These are phyloP conservation scores for Volvox reticuliferus DNA, from an alignment of 139 green algal genomes.

Conservation along the genomic window DNA sequence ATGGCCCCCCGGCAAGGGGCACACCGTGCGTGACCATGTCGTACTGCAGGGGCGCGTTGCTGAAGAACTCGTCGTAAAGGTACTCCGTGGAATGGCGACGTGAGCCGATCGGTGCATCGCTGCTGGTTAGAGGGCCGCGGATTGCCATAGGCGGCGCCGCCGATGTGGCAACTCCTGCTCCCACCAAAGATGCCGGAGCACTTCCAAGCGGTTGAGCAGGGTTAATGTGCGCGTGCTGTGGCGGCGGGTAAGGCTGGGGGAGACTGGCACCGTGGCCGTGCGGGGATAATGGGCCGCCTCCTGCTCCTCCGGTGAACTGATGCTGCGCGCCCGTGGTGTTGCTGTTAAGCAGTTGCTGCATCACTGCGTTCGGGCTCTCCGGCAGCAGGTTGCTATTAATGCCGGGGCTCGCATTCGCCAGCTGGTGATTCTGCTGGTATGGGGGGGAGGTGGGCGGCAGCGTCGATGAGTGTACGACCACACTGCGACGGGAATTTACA, in stretches of 20 bases:
- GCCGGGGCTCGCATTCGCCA: too few species aligned
- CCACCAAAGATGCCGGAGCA: neutral
- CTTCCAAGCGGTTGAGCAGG: neutral
- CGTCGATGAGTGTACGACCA: neutral
- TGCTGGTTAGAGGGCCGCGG: neutral
- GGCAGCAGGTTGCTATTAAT: neutral
- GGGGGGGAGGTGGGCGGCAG: neutral
- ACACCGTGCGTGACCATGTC: neutral
- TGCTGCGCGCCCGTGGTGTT: neutral
- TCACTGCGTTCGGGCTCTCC: neutral
- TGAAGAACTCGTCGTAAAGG: conserved; percentile 39
- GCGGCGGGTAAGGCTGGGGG: neutral
- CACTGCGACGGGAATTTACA: neutral
- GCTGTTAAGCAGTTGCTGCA: conserved; percentile 32
- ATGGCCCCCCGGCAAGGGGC: neutral
- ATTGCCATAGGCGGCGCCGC: neutral
- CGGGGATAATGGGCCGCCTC: neutral
- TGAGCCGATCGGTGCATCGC: neutral
- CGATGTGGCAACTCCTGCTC: too few species aligned
- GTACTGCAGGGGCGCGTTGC: conserved; percentile 19
- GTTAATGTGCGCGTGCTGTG: neutral
- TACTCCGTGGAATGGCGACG: conserved; percentile 12
- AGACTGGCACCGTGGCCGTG: neutral
- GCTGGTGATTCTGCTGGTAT: neutral
- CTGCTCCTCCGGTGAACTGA: neutral